These are phyloP conservation scores for Quercus suber DNA, from an alignment of 306 rosid species.

Conservation along the genomic window DNA sequence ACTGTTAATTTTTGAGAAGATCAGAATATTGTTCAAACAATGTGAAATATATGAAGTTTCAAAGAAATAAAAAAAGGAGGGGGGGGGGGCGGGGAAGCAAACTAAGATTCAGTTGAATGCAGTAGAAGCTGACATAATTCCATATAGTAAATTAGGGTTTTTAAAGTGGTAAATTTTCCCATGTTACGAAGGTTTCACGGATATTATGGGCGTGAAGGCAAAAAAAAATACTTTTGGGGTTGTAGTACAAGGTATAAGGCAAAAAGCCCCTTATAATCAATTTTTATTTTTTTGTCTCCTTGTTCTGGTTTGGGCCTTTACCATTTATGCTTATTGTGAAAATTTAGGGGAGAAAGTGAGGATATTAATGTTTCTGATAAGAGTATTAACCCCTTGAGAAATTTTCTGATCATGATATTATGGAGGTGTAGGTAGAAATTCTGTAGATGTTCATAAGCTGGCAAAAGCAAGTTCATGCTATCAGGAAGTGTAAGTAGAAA, in stretches of 20 bases:
- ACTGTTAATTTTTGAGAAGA: constrained; percentile 1
- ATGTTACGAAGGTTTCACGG: background rate
- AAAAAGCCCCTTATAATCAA: background rate
- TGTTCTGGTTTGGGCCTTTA: background rate
- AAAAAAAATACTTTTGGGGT: background rate
- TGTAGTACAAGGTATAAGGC: background rate
- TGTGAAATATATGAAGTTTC: constrained; percentile 4
- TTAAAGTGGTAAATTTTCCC: background rate
- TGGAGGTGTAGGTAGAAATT: background rate
- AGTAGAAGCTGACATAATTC: background rate
- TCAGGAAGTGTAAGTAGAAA: background rate
- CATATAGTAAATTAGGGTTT: background rate
- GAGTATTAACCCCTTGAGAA: background rate
- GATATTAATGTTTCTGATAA: background rate
- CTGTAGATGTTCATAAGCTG: background rate
- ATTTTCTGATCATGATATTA: background rate
- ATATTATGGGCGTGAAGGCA: background rate
- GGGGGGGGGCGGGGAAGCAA: background rate
- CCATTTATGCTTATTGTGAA: background rate
- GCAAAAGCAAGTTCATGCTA: background rate
- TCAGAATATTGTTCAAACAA: constrained; percentile 14
- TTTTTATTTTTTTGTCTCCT: background rate
- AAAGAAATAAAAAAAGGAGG: background rate
- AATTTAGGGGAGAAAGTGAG: background rate
- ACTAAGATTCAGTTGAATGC: background rate